These are phyloP conservation scores for Arthrobotrys sinensis DNA, from an alignment of 2,329 filamentous ascomycete species.

Conservation along the genomic window DNA sequence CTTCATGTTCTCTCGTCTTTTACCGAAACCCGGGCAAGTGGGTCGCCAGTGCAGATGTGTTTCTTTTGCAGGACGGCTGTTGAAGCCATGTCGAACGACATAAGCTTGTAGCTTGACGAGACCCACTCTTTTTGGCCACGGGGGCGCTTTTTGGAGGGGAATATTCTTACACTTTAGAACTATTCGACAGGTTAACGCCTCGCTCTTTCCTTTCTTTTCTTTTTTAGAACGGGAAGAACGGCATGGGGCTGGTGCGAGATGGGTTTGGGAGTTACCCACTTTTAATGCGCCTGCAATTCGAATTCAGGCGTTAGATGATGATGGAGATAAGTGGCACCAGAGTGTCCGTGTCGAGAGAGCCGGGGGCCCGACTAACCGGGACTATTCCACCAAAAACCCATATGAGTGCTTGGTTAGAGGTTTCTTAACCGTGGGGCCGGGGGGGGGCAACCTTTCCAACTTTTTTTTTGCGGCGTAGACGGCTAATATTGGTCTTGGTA, in stretches of 20 bases:
- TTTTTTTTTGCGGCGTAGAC: constrained; percentile 32
- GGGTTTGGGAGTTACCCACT: constrained; percentile 23
- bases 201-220: neutral
- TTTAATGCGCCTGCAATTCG: constrained; percentile 39
- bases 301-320: constrained; percentile 37
- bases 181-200: neutral
- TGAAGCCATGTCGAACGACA: constrained; percentile 28
- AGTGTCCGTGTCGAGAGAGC: constrained; percentile 18
- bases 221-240: constrained; percentile 30
- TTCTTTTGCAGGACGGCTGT: constrained; percentile 17
- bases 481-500: constrained; percentile 57
- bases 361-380: constrained; percentile 30
- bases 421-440: constrained; percentile 26
- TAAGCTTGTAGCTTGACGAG: constrained; percentile 37
- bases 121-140: constrained; percentile 12
- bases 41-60: constrained; percentile 17
- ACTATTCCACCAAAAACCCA: neutral
- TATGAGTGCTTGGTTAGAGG: constrained; percentile 4
- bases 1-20: constrained; percentile 4
- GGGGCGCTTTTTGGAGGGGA: neutral
- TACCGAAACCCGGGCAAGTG: constrained; percentile 45
- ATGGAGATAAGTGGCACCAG: constrained; percentile 17
- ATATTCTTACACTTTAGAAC: neutral
- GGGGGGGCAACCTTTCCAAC: neutral
- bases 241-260: constrained; percentile 32